These are phyloP conservation scores for Eucalyptus grandis DNA, from an alignment of 345 rosid species.

Conservation along the genomic window DNA sequence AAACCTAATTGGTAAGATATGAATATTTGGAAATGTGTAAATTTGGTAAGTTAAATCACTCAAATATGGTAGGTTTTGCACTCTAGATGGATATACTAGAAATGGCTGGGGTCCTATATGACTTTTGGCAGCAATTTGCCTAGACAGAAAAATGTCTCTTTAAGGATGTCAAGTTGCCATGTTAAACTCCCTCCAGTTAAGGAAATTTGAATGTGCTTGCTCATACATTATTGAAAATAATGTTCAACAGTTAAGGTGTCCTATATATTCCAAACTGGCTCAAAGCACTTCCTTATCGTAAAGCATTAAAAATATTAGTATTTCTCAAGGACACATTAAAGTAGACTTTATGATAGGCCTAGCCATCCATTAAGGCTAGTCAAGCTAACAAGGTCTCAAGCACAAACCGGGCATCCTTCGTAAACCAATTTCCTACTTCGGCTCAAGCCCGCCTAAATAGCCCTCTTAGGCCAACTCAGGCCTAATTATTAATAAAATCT, in stretches of 20 bases:
- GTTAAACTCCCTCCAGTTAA: neutral
- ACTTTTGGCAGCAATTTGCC: neutral
- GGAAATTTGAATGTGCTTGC: neutral
- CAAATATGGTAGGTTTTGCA: neutral
- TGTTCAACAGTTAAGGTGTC: neutral
- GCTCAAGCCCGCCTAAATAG: neutral
- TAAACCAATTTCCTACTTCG: neutral
- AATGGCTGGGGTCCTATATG: neutral
- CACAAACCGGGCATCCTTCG: neutral
- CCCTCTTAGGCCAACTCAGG: neutral
- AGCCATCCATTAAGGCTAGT: neutral
- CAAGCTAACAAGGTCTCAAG: neutral
- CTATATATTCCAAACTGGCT: neutral
- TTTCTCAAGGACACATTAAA: neutral
- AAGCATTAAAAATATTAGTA: neutral
- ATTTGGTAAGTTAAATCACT: neutral
- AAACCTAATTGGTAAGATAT: neutral
- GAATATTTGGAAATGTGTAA: neutral
- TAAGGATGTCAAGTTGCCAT: neutral
- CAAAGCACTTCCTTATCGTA: neutral
- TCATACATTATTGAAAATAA: neutral
- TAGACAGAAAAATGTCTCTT: neutral
- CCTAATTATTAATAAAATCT: neutral
- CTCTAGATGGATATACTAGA: neutral
- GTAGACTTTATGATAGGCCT: neutral